These are phyloP conservation scores for Annulohypoxylon bovei DNA, from an alignment of 495 filamentous ascomycete genomes.

Conservation along the genomic window DNA sequence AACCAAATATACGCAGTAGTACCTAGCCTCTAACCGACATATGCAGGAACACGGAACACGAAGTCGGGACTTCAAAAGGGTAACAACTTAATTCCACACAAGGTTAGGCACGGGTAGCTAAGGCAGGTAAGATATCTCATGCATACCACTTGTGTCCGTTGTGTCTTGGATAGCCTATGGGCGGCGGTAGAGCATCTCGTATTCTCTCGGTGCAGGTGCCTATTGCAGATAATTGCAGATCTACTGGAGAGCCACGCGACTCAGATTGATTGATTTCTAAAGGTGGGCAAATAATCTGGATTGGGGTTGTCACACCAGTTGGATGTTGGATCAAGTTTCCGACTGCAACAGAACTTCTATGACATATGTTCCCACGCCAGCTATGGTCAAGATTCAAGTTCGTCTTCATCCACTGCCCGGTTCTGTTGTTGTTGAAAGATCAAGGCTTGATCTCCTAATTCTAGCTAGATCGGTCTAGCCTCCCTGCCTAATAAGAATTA, in stretches of 20 bases:
- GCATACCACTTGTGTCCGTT: constrained; percentile 24
- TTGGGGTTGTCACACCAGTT: constrained; percentile 9
- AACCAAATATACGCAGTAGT: constrained; percentile 18
- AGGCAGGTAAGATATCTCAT: constrained; percentile 15
- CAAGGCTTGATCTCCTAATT: not conserved
- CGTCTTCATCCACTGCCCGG: not conserved
- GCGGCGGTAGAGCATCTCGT: constrained; percentile 27
- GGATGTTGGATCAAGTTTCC: not conserved
- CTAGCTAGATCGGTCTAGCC: constrained; percentile 15
- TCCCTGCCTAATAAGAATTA: constrained; percentile 24
- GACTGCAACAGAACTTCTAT: not conserved
- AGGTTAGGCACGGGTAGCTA: constrained; percentile 21
- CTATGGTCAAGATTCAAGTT: not conserved
- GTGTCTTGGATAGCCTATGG: constrained; percentile 28
- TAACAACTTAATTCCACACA: constrained; percentile 23
- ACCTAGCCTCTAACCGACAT: constrained; percentile 21
- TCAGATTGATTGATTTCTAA: constrained; percentile 37
- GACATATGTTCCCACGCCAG: not conserved
- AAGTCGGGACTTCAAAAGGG: constrained; percentile 25
- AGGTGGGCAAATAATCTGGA: constrained; percentile 14
- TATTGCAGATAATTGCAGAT: constrained; percentile 6
- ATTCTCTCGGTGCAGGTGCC: constrained; percentile 30
- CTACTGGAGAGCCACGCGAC: constrained; percentile 37
- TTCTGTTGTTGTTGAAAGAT: constrained; percentile 2
- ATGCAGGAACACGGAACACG: constrained; percentile 45